Percentiles rank a stretch among this genome's conserved stretches.
Evolutionary conservation across 768 basidiomycete species (phyloP).

Genomic region (Leucosporidium scottii): DNA sequence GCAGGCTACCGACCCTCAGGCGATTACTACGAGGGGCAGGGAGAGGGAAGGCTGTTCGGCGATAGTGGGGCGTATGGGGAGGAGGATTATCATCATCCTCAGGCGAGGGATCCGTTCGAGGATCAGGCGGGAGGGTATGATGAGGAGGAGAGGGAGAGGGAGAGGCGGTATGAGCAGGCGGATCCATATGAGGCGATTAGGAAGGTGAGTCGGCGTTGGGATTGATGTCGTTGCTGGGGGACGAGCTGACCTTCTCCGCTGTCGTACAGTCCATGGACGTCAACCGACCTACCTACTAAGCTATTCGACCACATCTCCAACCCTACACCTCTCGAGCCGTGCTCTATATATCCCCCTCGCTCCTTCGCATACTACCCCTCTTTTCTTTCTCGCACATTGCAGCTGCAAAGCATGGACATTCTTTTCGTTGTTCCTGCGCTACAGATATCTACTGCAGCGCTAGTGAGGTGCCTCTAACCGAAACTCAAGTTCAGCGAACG

Average conservation of each 20-base stretch:
- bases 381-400: too few species aligned
- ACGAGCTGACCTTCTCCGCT: neutral
- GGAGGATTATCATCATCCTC: neutral
- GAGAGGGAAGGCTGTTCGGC: neutral
- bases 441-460: too few species aligned
- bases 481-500: too few species aligned
- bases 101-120: constrained; percentile 1
- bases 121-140: neutral
- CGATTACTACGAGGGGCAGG: constrained; percentile 12
- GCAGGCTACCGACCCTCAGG: constrained; percentile 2
- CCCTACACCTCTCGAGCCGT: too few species aligned
- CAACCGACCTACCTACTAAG: neutral
- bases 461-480: too few species aligned
- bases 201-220: neutral
- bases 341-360: too few species aligned
- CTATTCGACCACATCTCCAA: neutral
- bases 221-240: too few species aligned
- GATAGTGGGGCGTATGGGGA: neutral
- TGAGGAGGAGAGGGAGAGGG: neutral
- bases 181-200: constrained; percentile 2
- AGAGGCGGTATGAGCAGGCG: neutral
- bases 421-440: too few species aligned
- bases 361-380: too few species aligned
- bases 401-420: too few species aligned
- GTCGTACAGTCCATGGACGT: constrained; percentile 3